Evolutionary conservation across 2,329 filamentous ascomycete species (phyloP), one percentile per base, ranked within the genome.

Genomic region (Colletotrichum higginsianum): DNA sequence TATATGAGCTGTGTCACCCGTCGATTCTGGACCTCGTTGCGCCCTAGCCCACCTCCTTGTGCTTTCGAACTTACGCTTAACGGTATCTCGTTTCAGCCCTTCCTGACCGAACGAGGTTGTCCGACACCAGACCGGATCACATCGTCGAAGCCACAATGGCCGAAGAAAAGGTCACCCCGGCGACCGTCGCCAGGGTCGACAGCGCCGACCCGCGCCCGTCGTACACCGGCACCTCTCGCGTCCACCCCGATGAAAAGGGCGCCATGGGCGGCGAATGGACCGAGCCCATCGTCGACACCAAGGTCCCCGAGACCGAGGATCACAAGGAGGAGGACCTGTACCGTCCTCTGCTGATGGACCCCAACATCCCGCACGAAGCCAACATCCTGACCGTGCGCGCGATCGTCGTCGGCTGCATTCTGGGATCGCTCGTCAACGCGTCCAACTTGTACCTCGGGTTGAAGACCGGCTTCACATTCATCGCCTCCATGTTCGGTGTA

Each of bases 381-480:
- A 80, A 83, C 73, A 87, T 89, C 61, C 75, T 91, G 56, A 91
- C 88, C 9, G 76, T 87, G 44, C 85, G 89, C 55, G 88, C 89
- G 18, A 79, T 91, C 30, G 67, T 89, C 49, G 80, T 88, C 44
- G 89, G 89, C 56, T 84, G 87, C 66, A 76, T 87, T 52, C 85
- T 89, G 40, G 89, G 89, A 57, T 88, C 86, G 18, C 82, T 91
- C 11, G 88, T 91, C 74, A 90, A 90, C 75, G 88, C 88, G 12
- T 90, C 88, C 69, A 91, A 91, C 76, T 83, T 91, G 52, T 91
- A 91, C 75, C 84, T 91, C 26, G 88, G 88, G 83, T 30, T 47
- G 46, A 87, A 87, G 76, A 87, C 86, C 23, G 86, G 86, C 30
- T 87, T 86, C 77, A 87, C 84, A 2, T 86, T 87, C 63, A 79